phyloP scores from a whole-genome alignment of 1,139 yeast genomes.

The Saccharomyces hybrid region DNA sequence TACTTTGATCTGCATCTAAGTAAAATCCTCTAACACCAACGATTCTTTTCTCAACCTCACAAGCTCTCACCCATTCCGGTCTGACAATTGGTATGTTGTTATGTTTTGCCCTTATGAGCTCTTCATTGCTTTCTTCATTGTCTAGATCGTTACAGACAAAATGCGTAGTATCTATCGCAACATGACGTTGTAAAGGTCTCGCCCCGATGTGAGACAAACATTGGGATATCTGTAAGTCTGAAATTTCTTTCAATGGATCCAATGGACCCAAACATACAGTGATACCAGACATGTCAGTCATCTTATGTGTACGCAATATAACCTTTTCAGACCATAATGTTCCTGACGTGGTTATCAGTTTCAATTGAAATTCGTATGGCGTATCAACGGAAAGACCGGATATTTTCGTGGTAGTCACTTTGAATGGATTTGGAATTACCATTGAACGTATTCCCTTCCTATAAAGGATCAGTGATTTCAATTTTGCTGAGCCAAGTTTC shows the following conservation, averaged over 20 bases:
- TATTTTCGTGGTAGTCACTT: conserved; percentile 74
- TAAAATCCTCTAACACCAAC: conserved; percentile 90
- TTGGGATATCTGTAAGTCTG: conserved; percentile 52
- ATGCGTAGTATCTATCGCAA: conserved; percentile 89
- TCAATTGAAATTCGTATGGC: conserved; percentile 68
- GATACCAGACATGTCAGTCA: conserved; percentile 93
- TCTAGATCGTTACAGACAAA: conserved; percentile 63
- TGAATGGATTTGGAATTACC: conserved; percentile 74
- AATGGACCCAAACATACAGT: conserved; percentile 85
- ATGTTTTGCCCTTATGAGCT: conserved; percentile 62
- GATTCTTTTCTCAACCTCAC: conserved; percentile 80
- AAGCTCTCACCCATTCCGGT: conserved; percentile 96
- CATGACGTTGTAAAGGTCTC: conserved; percentile 61
- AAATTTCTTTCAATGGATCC: conserved; percentile 50
- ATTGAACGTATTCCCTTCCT: conserved; percentile 69
- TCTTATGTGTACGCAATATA: conserved; percentile 78
- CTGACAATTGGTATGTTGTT: conserved; percentile 89
- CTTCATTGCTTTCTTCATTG: conserved; percentile 21
- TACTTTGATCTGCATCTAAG: conserved; percentile 38
- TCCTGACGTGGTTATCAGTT: conserved; percentile 86
- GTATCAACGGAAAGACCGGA: conserved; percentile 89
- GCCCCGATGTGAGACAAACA: conserved; percentile 75
- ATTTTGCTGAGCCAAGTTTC: conserved; percentile 72
- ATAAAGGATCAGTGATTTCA: conserved; percentile 69
- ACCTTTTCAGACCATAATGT: conserved; percentile 59